Base-by-base conservation (phyloP, 192 early-diverging fungal genomes). In the Gigaspora rosea region DNA sequence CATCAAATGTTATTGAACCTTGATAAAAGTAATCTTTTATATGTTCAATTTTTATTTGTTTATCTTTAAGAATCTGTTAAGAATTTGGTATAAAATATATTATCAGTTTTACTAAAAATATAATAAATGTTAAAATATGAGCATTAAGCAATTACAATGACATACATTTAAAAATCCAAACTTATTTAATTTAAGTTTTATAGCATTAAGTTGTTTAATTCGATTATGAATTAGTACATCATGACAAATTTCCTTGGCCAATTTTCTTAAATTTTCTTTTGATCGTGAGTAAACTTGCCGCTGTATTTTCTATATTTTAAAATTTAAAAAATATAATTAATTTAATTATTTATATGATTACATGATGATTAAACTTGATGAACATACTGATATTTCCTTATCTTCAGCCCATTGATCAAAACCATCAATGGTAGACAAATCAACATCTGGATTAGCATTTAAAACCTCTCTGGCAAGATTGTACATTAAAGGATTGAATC, bases 201-300 rank as follows among this genome's bases (percentile, higher is more conserved):
- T 56, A 56, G 52, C 52, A 56, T 56, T 56, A 56, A 56, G 52
- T 56, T 56, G 52, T 13, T 13, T 56, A 56, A 56, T 56, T 56
- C 52, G 52, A 15, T 11, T 15, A 15, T 56, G 12, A 11, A 56
- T 56, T n/a, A 56, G 18, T 56, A 56, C 52, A 56, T 56, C 52
- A 13, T 56, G 15, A 56, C 52, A 56, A 2, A 56, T 56, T 56
- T 56, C 15, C 52, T 56, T 56, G 12, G 52, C 9, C 2, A 56
- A 56, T 56, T 56, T 56, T 15, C 18, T 10, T 56, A 56, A 15
- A 15, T 56, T 56, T 1, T 56, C 52, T 56, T 5, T 56, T 56
- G 52, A 56, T n/a, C 52, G 12, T 5, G 52, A 13, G 12, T 13
- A 56, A 8, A 56, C 18, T 15, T n/a, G 52, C 15, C 12, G 11